Conservation (phyloP, 345 rosid genomes). For the Camelina sativa region DNA sequence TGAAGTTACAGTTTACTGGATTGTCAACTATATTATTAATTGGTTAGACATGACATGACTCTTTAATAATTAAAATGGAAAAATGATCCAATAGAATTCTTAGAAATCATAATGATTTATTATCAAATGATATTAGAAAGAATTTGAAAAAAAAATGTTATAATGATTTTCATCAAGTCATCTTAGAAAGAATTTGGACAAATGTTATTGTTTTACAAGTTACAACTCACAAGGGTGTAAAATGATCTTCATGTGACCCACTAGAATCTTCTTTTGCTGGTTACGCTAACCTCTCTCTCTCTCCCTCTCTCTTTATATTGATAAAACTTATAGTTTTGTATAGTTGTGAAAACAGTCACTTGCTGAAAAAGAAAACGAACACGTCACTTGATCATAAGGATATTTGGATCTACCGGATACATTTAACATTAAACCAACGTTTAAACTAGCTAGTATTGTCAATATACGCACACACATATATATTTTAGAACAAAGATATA, state of each 20-base stretch:
- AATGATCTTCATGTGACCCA: conserved; percentile 14
- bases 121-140: conserved; percentile 22
- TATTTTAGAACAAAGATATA: not conserved
- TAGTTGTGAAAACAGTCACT: conserved; percentile 4
- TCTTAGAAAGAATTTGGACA: conserved; percentile 21
- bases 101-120: conserved; percentile 16
- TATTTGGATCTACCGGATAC: no score
- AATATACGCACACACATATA: not conserved
- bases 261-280: conserved; percentile 34
- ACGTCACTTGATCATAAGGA: not conserved
- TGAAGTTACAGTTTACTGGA: not conserved
- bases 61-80: not conserved
- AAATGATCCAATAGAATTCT: conserved; percentile 12
- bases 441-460: no score
- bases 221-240: conserved; percentile 13
- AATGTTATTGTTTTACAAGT: conserved; percentile 29
- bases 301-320: not conserved
- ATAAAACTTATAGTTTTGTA: not conserved
- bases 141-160: not conserved
- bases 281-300: conserved; percentile 36
- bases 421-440: no score
- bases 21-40: not conserved
- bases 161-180: conserved; percentile 15
- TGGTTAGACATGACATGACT: conserved; percentile 19
- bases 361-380: not conserved